phyloP scores from a whole-genome alignment of 1,284 basidiomycete genomes.

The Moniliophthora roreri region DNA sequence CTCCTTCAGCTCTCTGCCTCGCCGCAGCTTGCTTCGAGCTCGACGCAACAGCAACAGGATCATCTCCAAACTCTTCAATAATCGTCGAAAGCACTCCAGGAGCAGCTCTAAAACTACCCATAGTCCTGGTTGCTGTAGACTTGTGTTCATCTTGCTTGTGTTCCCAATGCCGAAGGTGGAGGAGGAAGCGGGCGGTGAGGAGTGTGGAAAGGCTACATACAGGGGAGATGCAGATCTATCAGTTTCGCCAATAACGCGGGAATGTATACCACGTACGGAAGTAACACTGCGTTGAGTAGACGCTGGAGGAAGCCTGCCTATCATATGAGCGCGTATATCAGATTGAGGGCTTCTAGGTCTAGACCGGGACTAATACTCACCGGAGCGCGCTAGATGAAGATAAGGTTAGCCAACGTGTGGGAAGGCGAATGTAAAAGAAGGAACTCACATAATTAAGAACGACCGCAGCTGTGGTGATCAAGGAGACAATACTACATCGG shows the following conservation, averaged over 20 bases:
- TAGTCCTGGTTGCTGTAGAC: background rate
- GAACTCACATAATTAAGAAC: constrained; percentile 6
- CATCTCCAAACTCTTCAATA: background rate
- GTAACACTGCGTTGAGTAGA: constrained; percentile 10
- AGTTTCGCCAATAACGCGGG: too few species aligned
- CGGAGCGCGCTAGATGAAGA: background rate
- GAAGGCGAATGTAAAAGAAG: background rate
- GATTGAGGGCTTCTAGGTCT: too few species aligned
- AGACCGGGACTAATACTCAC: background rate
- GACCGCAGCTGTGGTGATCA: constrained; percentile 12
- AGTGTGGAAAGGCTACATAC: constrained; percentile 29
- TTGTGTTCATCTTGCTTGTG: background rate
- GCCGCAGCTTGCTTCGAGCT: constrained; percentile 8
- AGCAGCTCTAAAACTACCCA: background rate
- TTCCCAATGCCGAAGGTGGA: constrained; percentile 28
- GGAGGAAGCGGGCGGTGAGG: constrained; percentile 32
- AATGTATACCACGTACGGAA: constrained; percentile 4
- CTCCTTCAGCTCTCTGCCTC: too few species aligned
- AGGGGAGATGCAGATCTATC: too few species aligned
- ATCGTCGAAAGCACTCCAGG: background rate
- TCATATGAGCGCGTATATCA: background rate
- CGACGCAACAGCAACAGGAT: background rate
- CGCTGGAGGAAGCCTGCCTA: constrained; percentile 10
- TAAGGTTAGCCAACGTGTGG: background rate
- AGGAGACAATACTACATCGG: constrained; percentile 5